phyloP scores from a whole-genome alignment of 805 yeast species.

The Saccharomycopsis babjevae region DNA sequence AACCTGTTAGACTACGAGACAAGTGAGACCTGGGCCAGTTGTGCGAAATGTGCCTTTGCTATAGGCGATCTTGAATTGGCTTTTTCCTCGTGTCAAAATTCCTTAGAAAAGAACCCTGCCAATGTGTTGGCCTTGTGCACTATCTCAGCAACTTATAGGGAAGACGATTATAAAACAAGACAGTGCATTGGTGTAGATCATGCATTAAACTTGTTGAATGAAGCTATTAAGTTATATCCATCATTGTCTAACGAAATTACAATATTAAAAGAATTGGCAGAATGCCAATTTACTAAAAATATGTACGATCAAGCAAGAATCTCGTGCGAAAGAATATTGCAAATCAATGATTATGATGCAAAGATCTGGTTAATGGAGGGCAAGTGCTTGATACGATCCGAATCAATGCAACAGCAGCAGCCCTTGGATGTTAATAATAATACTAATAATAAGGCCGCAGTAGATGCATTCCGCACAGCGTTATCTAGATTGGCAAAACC shows the following conservation, averaged over 20 bases:
- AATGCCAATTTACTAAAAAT: slow-evolving; percentile 38
- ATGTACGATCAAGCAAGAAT: slow-evolving; percentile 44
- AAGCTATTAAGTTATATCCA: slow-evolving; percentile 30
- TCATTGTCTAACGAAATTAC: slow-evolving; percentile 30
- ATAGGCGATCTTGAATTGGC: slow-evolving; percentile 27
- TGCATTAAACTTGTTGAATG: slow-evolving; percentile 32
- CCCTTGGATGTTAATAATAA: not conserved
- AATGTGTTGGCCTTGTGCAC: slow-evolving; percentile 34
- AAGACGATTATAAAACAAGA: slow-evolving; percentile 30
- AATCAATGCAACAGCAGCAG: not conserved
- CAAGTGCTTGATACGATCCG: slow-evolving; percentile 33
- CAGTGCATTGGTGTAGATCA: slow-evolving; percentile 32
- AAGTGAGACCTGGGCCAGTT: slow-evolving; percentile 18
- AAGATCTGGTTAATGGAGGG: slow-evolving; percentile 40
- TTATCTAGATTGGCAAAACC: slow-evolving; percentile 24
- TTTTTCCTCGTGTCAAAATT: slow-evolving; percentile 34
- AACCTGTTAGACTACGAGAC: slow-evolving; percentile 9
- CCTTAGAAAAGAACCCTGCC: slow-evolving; percentile 33
- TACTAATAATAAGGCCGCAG: slow-evolving; percentile 35
- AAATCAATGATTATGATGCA: slow-evolving; percentile 32
- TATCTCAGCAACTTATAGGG: slow-evolving; percentile 31
- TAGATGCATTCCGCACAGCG: slow-evolving; percentile 36
- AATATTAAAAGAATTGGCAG: slow-evolving; percentile 41
- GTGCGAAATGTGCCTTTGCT: slow-evolving; percentile 13
- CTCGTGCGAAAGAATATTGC: slow-evolving; percentile 34